phyloP scores from a whole-genome alignment of 768 basidiomycete genomes.

The Peribolospora baueri region DNA sequence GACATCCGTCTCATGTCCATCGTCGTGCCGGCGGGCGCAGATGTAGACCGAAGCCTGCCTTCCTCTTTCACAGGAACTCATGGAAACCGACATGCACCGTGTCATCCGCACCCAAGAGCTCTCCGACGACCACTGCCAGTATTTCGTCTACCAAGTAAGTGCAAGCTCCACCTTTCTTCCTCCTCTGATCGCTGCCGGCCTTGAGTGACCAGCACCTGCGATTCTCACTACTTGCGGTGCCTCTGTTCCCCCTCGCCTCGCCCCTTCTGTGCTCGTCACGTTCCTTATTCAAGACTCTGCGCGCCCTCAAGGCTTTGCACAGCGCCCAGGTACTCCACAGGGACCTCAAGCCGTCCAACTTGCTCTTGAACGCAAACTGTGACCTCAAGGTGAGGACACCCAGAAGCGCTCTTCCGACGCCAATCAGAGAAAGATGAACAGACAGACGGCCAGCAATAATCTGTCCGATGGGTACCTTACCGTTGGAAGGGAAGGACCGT shows the following conservation, averaged over 20 bases:
- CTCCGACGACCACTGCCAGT: constrained; percentile 82
- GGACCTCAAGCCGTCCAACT: constrained; percentile 24
- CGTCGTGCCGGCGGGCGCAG: background rate
- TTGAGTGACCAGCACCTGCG: too few species aligned
- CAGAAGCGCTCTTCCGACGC: too few species aligned
- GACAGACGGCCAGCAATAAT: too few species aligned
- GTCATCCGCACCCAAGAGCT: constrained; percentile 87
- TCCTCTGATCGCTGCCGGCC: too few species aligned
- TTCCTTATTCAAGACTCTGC: constrained; percentile 35
- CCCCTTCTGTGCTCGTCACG: background rate
- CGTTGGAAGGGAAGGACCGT: too few species aligned
- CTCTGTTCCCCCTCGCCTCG: background rate
- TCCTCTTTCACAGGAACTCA: constrained; percentile 54
- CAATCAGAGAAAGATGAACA: too few species aligned
- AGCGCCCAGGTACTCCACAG: constrained; percentile 57
- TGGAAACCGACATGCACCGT: constrained; percentile 92
- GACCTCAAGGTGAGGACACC: constrained; percentile 19
- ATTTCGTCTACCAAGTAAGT: constrained; percentile 38
- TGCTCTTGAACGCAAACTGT: constrained; percentile 24
- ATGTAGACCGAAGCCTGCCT: constrained; percentile 13
- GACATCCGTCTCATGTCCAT: too few species aligned
- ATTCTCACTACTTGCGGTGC: too few species aligned
- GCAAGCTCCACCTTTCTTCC: too few species aligned
- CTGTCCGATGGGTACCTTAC: too few species aligned
- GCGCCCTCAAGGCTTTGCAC: constrained; percentile 85